Evolutionary conservation across 1,139 yeast species (phyloP), one percentile per base, ranked within the genome.

Genomic region (Taiozyma onychis): DNA sequence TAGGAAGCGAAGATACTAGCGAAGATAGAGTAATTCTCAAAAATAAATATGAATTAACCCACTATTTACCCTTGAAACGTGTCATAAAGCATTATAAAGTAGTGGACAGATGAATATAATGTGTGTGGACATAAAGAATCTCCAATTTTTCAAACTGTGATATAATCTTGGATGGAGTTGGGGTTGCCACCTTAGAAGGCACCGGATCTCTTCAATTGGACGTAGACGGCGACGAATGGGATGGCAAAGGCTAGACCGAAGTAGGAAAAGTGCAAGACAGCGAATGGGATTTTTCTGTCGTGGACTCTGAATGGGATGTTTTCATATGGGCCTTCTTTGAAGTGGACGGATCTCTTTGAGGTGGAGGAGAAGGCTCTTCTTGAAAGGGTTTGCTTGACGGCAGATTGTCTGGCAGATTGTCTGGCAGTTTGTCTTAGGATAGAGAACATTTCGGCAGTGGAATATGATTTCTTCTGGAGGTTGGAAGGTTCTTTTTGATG

Each of bases 301-400:
- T 88, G 89, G 58, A 93, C 95, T 77, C 83, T 81, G 83, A 91
- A 93, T 59, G 99, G 99, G 59, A 93, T 67, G 80, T 93, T 93
- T 66, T 86, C 77, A 84, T 93, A 91, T 48, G 84, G 83, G 64
- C 98, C 98, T 68, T 82, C 87, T 68, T 87, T 84, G 68, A 73
- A 80, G 67, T 81, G 85, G 53, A 67, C 76, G 49, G 69, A 70
- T 44, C 45, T 55, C 44, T 54, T 63, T 48, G 68, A 56, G 43
- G 69, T 57, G 39, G 67, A 44, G 44, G 59, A 46, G 54, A 56
- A 57, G 49, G 49, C 48, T 54, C 59, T 56, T 44, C 43, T 56
- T 44, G 57, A 50, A 26, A 55, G 37, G 32, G 50, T 43, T 37
- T 50, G 53, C 27, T 41, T 57, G 54, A 67, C 64, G 41, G 52